Conservation (phyloP, 1,284 basidiomycete genomes). For the Ustilago cynodontis region DNA sequence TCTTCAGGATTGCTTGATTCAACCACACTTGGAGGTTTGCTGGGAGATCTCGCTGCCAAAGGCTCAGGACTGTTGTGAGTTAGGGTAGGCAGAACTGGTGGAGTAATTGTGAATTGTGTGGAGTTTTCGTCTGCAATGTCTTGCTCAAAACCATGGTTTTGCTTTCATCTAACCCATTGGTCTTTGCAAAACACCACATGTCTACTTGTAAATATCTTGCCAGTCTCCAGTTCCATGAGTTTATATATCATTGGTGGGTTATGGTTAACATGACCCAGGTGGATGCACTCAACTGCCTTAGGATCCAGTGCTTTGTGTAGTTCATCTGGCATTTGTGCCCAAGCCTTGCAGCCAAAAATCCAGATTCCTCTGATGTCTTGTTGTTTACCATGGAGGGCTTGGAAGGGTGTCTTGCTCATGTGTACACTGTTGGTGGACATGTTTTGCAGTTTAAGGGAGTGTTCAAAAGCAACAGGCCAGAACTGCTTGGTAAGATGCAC, state of each 20-base stretch:
- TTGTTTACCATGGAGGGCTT: background rate
- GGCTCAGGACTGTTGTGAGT: too few relatives aligned
- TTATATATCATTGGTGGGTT: background rate
- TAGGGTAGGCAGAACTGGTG: too few relatives aligned
- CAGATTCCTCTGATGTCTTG: background rate
- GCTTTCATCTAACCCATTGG: too few relatives aligned
- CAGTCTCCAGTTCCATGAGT: background rate
- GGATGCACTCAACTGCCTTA: background rate
- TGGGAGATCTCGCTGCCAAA: too few relatives aligned
- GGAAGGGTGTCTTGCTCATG: background rate
- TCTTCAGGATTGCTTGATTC: too few relatives aligned
- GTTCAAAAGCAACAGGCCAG: background rate
- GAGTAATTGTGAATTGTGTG: too few relatives aligned
- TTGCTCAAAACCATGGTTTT: too few relatives aligned
- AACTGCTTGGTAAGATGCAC: background rate
- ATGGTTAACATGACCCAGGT: conserved; percentile 1
- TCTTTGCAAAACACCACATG: background rate
- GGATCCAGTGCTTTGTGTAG: background rate
- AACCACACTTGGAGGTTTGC: too few relatives aligned
- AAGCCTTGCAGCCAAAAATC: conserved; percentile 1
- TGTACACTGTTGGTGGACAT: conserved; percentile 1
- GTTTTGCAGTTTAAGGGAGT: background rate
- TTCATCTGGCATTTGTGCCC: background rate
- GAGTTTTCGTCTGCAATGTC: too few relatives aligned
- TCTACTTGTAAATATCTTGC: background rate